Percentiles rank a stretch among this genome's conserved stretches.
Conservation (phyloP, 768 basidiomycete species). For the Stropharia rugosoannulata region DNA sequence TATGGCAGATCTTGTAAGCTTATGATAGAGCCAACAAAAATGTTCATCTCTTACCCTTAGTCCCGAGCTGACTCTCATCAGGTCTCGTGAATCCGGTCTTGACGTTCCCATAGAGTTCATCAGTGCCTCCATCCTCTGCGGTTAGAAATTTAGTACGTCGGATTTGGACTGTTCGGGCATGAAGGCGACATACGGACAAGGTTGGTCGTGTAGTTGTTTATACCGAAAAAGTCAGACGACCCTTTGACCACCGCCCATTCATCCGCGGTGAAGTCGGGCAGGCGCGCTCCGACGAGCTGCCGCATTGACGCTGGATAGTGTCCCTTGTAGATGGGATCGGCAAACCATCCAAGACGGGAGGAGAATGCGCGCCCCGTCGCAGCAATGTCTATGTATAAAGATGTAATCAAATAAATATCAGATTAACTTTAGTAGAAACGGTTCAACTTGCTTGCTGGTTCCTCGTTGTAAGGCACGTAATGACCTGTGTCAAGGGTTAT, state of each 20-base stretch:
- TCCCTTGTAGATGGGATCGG: conserved; percentile 71
- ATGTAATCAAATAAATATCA: neutral
- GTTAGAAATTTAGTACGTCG: neutral
- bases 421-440: neutral
- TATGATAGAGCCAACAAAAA: neutral
- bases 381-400: conserved; percentile 43
- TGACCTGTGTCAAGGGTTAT: conserved; percentile 72
- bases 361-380: conserved; percentile 67
- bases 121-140: conserved; percentile 51
- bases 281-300: conserved; percentile 46
- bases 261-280: conserved; percentile 53
- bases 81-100: conserved; percentile 51
- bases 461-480: conserved; percentile 65
- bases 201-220: conserved; percentile 67
- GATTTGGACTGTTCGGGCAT: neutral
- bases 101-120: conserved; percentile 56
- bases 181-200: conserved; percentile 45
- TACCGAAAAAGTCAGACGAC: conserved; percentile 66
- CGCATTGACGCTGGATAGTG: conserved; percentile 56
- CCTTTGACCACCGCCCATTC: conserved; percentile 56
- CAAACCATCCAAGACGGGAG: conserved; percentile 43
- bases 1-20: neutral
- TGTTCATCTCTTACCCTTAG: conserved; percentile 40
- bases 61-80: conserved; percentile 60
- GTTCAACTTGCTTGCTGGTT: conserved; percentile 52